These are phyloP conservation scores for Microbotryum violaceum DNA, from an alignment of 1,284 basidiomycete genomes.

Conservation along the genomic window DNA sequence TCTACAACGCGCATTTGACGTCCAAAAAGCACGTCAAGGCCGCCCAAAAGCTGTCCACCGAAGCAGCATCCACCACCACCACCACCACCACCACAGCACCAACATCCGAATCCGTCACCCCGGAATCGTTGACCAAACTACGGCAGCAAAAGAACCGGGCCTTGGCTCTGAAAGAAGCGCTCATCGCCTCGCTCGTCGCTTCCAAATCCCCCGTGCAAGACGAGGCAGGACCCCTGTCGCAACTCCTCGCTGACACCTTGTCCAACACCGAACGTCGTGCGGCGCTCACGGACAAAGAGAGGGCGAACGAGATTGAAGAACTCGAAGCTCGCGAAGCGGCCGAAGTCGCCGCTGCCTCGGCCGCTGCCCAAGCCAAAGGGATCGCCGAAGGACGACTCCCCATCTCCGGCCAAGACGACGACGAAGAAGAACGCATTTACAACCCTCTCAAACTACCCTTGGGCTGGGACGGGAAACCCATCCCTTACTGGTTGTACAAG, in stretches of 20 bases:
- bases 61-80: slow-evolving; percentile 39
- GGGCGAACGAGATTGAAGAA: slow-evolving; percentile 82
- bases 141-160: slow-evolving; percentile 56
- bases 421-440: slow-evolving; percentile 90
- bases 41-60: slow-evolving; percentile 51
- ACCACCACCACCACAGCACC: slow-evolving; percentile 36
- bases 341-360: slow-evolving; percentile 54
- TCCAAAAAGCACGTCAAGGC: slow-evolving; percentile 94
- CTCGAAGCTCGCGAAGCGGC: slow-evolving; percentile 46
- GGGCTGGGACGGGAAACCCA: slow-evolving; percentile 97
- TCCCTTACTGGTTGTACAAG: slow-evolving; percentile 98
- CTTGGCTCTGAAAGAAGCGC: slow-evolving; percentile 64
- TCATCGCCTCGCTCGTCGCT: slow-evolving; percentile 60
- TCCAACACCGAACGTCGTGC: slow-evolving; percentile 93
- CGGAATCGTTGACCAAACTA: slow-evolving; percentile 32
- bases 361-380: slow-evolving; percentile 47
- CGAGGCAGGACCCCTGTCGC: slow-evolving; percentile 49
- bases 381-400: slow-evolving; percentile 42
- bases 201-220: slow-evolving; percentile 36
- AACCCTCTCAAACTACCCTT: slow-evolving; percentile 95
- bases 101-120: slow-evolving; percentile 31
- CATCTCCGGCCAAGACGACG: slow-evolving; percentile 59
- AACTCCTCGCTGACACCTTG: slow-evolving; percentile 70
- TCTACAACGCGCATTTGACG: slow-evolving; percentile 90
- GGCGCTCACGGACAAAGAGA: slow-evolving; percentile 90